These are phyloP conservation scores for Thermomyces lanuginosus DNA, from an alignment of 2,329 filamentous ascomycete genomes.

Conservation along the genomic window DNA sequence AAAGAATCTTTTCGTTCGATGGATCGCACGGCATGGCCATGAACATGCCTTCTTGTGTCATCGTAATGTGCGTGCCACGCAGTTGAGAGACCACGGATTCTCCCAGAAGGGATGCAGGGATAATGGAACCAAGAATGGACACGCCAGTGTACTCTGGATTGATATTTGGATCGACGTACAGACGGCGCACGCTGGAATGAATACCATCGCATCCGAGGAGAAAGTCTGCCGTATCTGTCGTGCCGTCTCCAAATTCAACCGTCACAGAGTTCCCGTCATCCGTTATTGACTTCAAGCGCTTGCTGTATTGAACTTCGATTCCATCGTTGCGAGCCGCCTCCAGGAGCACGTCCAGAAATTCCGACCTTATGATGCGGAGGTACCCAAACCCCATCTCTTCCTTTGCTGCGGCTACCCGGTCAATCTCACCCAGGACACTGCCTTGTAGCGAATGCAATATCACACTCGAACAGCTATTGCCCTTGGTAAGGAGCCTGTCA, in stretches of 20 bases:
- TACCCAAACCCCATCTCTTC: conserved; percentile 16
- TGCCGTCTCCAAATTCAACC: conserved; percentile 15
- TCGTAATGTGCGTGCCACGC: conserved; percentile 12
- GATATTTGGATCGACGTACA: conserved; percentile 14
- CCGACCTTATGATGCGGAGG: conserved; percentile 14
- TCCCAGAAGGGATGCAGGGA: conserved; percentile 5
- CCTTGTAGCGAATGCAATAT: too few species aligned
- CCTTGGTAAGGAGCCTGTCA: too few species aligned
- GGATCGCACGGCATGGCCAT: conserved; percentile 12
- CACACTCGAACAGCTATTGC: too few species aligned
- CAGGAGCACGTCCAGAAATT: conserved; percentile 14
- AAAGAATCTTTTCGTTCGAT: conserved; percentile 13
- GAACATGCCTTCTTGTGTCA: conserved; percentile 16
- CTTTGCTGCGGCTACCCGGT: conserved; percentile 8
- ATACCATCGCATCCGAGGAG: conserved; percentile 27
- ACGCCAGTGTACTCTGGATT: conserved; percentile 21
- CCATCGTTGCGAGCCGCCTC: conserved; percentile 9
- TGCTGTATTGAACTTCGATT: conserved; percentile 14
- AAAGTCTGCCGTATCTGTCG: conserved; percentile 13
- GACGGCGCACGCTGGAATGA: conserved; percentile 20
- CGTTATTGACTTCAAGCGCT: conserved; percentile 10
- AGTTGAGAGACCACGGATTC: conserved; percentile 5
- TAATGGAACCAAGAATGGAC: conserved; percentile 9
- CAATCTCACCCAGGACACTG: conserved; percentile 8
- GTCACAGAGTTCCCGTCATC: conserved; percentile 10